Evolutionary conservation across 768 basidiomycete genomes (phyloP).

Genomic region (Pisolithus orientalis): DNA sequence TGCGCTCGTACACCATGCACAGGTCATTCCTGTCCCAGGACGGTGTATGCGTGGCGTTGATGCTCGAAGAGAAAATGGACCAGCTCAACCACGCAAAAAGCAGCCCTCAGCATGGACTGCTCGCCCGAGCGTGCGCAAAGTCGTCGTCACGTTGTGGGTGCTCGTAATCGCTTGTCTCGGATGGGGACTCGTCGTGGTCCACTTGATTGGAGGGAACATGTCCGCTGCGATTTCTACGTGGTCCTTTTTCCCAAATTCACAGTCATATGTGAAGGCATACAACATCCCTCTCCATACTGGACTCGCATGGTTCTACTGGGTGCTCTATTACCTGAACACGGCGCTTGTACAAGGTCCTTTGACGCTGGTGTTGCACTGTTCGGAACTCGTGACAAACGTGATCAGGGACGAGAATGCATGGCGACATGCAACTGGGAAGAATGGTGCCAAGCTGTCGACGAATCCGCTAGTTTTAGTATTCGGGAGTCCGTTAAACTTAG

Average conservation of each 20-base stretch:
- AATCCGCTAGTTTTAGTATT: constrained; percentile 20
- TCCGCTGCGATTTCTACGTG: constrained; percentile 7
- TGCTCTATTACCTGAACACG: constrained; percentile 19
- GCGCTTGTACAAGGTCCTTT: constrained; percentile 22
- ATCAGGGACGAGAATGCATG: constrained; percentile 23
- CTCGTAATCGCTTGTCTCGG: constrained; percentile 13
- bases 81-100: constrained; percentile 7
- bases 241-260: constrained; percentile 20
- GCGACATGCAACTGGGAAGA: constrained; percentile 15
- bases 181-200: constrained; percentile 16
- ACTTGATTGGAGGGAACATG: constrained; percentile 6
- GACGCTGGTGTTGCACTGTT: constrained; percentile 24
- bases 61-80: background rate
- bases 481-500: constrained; percentile 11
- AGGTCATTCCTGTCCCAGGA: constrained; percentile 11
- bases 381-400: constrained; percentile 23
- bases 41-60: constrained; percentile 24
- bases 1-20: constrained; percentile 22
- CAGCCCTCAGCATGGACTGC: constrained; percentile 26
- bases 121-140: constrained; percentile 17
- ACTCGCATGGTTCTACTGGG: constrained; percentile 17
- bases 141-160: constrained; percentile 18
- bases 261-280: constrained; percentile 17
- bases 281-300: constrained; percentile 14
- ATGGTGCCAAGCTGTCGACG: constrained; percentile 11